A percentile compares a stretch with the other conserved stretches of the same genome.
These are phyloP conservation scores for Vitis hybrid DNA, from an alignment of 177 flowering plant genomes.

Conservation along the genomic window DNA sequence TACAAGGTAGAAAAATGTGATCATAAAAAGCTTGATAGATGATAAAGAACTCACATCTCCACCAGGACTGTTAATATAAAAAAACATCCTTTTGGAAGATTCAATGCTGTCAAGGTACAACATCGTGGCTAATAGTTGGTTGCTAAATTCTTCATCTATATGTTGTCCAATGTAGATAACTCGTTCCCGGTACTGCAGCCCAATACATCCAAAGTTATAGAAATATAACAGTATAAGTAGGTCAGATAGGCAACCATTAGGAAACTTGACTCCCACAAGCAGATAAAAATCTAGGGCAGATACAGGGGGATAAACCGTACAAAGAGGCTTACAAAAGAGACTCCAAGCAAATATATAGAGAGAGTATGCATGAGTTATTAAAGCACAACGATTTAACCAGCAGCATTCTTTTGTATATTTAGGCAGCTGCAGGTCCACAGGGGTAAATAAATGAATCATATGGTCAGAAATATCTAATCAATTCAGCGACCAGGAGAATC, in stretches of 20 bases:
- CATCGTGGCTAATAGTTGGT: constrained; percentile 85
- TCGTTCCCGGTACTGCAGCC: constrained; percentile 85
- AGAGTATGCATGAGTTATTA: too few species aligned
- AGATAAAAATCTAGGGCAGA: background rate
- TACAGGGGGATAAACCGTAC: too few species aligned
- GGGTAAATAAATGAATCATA: too few species aligned
- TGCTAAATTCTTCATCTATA: constrained; percentile 80
- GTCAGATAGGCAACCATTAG: background rate
- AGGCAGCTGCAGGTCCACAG: background rate
- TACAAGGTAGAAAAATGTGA: background rate
- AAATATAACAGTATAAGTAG: background rate
- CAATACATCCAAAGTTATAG: constrained; percentile 6
- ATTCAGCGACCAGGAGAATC: too few species aligned
- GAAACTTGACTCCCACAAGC: background rate
- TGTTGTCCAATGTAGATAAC: constrained; percentile 75
- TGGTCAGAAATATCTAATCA: too few species aligned
- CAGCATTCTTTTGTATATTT: background rate
- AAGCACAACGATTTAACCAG: too few species aligned
- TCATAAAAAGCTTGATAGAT: background rate
- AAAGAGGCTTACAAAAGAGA: too few species aligned
- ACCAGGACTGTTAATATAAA: constrained; percentile 79
- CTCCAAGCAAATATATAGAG: too few species aligned
- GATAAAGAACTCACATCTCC: constrained; percentile 82
- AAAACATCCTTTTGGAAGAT: constrained; percentile 49
- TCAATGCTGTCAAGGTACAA: constrained; percentile 88